Base-by-base conservation (phyloP, 2,329 filamentous ascomycete genomes). In the Xylaria sp. region DNA sequence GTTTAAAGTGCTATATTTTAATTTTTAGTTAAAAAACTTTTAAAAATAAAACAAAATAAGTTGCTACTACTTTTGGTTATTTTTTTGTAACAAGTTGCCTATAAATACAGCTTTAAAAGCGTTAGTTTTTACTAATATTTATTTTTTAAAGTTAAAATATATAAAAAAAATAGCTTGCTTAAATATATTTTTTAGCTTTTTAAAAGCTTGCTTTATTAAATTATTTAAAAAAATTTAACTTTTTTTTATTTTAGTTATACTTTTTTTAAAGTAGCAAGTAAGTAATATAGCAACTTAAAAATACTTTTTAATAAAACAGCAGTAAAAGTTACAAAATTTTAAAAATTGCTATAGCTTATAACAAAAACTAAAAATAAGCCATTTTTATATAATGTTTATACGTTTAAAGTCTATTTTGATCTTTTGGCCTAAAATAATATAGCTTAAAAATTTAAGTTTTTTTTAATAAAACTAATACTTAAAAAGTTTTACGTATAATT, bases 121-220 rank as follows among this genome's bases (percentile, higher is more conserved):
- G 12, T 42, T 42, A 42, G 12, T 42, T 42, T 42, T 42, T 42
- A 42, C 12, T 42, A 42, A 42, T 42, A 42, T 42, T 42, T 42
- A 42, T 42, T 42, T 42, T 42, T 42, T 42, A 42, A 42, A 42
- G 12, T 42, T 48, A 48, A 48, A 48, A 48, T 42, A 42, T 8
- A 14, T 42, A 42, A 42, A 42, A 42, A 42, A 42, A 42, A 42
- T 42, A 42, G 19, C 45, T 48, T 19, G 45, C 19, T 21, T 48
- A 19, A 48, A 19, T 48, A 48, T 5, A 19, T 48, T 48, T 48
- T 48, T 19, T 2, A 48, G 5, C 14, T 19, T 19, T 48, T 4
- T 21, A 48, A 48, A 21, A 3, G 45, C 45, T 7, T 19, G 14
- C n/a, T 48, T 48, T 48, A 19, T 48, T 19, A 48, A 19, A 48